Percentiles rank a stretch among this genome's conserved stretches.
These are phyloP conservation scores for Eleusine coracana DNA, from an alignment of 176 grass and related monocot species.

Conservation along the genomic window DNA sequence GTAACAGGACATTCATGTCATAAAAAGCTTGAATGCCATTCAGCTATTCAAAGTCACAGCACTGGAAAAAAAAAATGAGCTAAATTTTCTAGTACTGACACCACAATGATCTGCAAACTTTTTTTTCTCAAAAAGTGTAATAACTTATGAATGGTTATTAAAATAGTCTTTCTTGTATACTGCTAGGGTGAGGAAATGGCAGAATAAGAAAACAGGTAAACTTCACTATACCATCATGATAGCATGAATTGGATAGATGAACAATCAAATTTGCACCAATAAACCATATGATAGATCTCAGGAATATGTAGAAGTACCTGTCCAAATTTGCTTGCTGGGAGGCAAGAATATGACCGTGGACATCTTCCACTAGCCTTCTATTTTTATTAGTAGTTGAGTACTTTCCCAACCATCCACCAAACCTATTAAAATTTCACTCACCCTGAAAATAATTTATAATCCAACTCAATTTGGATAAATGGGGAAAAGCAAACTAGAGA, in stretches of 20 bases:
- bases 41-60: slow-evolving; percentile 12
- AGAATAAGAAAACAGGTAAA: slow-evolving; percentile 17
- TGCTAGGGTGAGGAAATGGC: not conserved
- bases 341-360: slow-evolving; percentile 90
- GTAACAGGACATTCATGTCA: not conserved
- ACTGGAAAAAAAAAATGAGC: not conserved
- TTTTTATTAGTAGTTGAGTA: slow-evolving; percentile 95
- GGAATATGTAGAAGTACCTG: slow-evolving; percentile 55
- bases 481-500: slow-evolving; percentile 32
- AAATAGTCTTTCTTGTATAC: slow-evolving; percentile 8
- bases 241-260: not conserved
- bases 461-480: slow-evolving; percentile 35
- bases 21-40: slow-evolving; percentile 16
- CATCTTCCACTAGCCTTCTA: slow-evolving; percentile 90
- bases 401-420: slow-evolving; percentile 99
- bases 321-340: slow-evolving; percentile 87
- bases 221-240: not conserved
- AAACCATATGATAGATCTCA: slow-evolving; percentile 7
- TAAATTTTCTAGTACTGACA: not conserved
- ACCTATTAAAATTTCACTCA: slow-evolving; percentile 97
- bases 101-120: not conserved
- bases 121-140: too few relatives aligned
- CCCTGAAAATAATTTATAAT: slow-evolving; percentile 61
- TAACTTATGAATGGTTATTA: not conserved
- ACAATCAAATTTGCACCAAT: not conserved